Base-by-base conservation (phyloP, 2,329 filamentous ascomycete species). In the Aspergillus ibericus region DNA sequence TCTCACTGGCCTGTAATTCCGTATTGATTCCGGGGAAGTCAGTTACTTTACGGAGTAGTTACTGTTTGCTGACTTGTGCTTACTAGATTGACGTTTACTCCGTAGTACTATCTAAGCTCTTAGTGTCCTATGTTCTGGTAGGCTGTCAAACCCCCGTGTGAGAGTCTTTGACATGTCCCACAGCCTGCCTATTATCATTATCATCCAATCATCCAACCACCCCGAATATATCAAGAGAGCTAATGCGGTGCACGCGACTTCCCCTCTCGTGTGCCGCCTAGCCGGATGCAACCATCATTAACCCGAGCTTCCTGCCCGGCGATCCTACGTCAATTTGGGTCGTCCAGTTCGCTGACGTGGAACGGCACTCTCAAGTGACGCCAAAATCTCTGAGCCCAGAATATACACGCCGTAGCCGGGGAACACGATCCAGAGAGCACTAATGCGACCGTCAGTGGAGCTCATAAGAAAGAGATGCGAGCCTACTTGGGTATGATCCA, bases 401-500 rank as follows among this genome's bases (percentile, higher is more conserved):
- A 83, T 74, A 66, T 86, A 84, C 15, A 82, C 80, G 74, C 88
- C 86, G 65, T 89, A 89, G 0, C 75, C 68, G 1, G 88, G 86
- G 44, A 89, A 79, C 10, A 88, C 66, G 59, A 90, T 74, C 88
- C 88, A 90, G 7, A 83, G 75, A 35, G 84, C 85, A 71, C 85
- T 88, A 38, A 12, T 25, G 54, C 13, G 59, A 18, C 18, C 20
- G 61, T 71, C 57, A 72, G 62, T 51, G 32, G 53, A 50, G 42
- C 25, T 12, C 25, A 42, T 25, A 32, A 22, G 15, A 16, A 35
- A 10, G 1, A 42, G 34, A 15, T 27, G 18, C 18, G 4, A 57
- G 77, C 83, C 78, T 74, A 88, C 85, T 90, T 90, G 32, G 88
- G 87, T 60, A 90, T 74, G 29, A 87, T 82, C 80, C 86, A 91